Evolutionary conservation across 495 filamentous ascomycete genomes (phyloP), one percentile per base, ranked within the genome.

Genomic region (Xylaria palmicola): DNA sequence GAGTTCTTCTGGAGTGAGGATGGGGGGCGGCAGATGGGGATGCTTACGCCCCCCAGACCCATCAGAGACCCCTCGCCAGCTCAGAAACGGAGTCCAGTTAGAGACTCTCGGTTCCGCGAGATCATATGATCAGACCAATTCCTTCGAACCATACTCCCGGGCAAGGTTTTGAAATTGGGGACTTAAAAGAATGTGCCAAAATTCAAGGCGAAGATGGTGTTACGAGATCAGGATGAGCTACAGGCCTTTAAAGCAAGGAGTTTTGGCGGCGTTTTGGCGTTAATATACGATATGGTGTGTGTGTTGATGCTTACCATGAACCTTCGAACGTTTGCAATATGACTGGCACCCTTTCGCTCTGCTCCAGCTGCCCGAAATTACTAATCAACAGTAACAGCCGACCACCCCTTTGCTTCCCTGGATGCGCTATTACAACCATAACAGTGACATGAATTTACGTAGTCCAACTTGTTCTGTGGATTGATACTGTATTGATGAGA

Each of bases 51-150:
- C 13, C 61, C 69, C 1, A 65, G 37, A 43, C 61, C 66, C n/a
- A 54, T 67, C n/a, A 55, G 34, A 34, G 66, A 62, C 10, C 29
- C 51, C 8, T 62, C 64, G 12, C 55, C 60, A n/a, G 63, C 65
- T 36, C 59, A 65, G 43, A 72, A 68, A 10, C 54, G 65, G 19
- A 83, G 79, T 51, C 79, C 79, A 12, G 67, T 64, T 9, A 67
- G 77, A 60, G 77, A 77, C 56, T 77, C 71, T 47, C 65, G 72
- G 62, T 78, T 75, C 45, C 71, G 65, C 48, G 72, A 77, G 72
- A 72, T 73, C 62, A 64, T 65, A 26, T 63, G 36, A 50, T 54
- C 37, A 63, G 45, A 29, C 26, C 7, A 39, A 6, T 39, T 10
- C 13, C 30, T 20, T 27, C 3, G 20, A 15, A 5, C 26, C 15